Evolutionary conservation across 2,329 filamentous ascomycete genomes (phyloP).

Genomic region (Aspergillus felis): DNA sequence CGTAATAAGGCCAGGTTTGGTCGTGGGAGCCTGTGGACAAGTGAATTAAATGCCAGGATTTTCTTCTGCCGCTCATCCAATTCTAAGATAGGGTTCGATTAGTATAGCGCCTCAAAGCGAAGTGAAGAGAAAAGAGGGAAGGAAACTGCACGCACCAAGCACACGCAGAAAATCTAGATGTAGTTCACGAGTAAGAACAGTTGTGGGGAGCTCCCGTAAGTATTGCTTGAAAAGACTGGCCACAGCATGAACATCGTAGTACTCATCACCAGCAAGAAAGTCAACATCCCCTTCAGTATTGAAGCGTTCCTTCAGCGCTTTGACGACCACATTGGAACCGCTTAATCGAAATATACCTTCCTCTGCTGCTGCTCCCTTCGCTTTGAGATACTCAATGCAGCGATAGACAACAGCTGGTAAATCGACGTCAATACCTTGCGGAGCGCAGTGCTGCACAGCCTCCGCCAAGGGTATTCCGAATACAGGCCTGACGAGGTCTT

Average conservation of each 20-base stretch:
- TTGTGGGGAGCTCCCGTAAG: constrained; percentile 83
- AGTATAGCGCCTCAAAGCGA: neutral
- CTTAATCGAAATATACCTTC: constrained; percentile 96
- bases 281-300: constrained; percentile 91
- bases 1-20: constrained; percentile 78
- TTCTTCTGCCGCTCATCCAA: constrained; percentile 72
- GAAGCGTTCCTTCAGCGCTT: constrained; percentile 84
- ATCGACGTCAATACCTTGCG: constrained; percentile 65
- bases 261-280: constrained; percentile 70
- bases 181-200: constrained; percentile 84
- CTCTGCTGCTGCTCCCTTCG: constrained; percentile 74
- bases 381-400: constrained; percentile 86
- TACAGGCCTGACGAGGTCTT: constrained; percentile 62
- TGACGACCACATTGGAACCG: constrained; percentile 94
- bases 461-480: constrained; percentile 85
- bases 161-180: constrained; percentile 84
- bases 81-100: constrained; percentile 47
- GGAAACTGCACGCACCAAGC: constrained; percentile 49
- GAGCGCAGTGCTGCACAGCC: constrained; percentile 76
- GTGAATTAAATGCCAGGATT: constrained; percentile 67
- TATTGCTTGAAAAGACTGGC: constrained; percentile 93
- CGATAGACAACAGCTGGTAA: constrained; percentile 92
- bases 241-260: constrained; percentile 93
- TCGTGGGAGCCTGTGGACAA: constrained; percentile 75
- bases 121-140: neutral